Conservation (phyloP, 495 filamentous ascomycete genomes). For the Tuber brumale region DNA sequence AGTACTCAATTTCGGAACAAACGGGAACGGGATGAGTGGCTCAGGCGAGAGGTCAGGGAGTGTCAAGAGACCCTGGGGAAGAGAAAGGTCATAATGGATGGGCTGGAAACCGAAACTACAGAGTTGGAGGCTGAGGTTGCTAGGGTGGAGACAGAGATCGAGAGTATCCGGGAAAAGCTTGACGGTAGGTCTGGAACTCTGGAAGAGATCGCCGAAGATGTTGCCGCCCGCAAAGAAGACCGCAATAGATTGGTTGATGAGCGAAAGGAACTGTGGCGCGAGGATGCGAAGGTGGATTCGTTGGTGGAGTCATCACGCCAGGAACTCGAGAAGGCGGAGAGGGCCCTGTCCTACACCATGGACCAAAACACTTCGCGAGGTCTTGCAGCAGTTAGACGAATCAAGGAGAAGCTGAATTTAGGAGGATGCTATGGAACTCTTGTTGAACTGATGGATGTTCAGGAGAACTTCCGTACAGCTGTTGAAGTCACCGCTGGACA, state of each 20-base stretch:
- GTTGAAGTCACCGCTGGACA: constrained; percentile 89
- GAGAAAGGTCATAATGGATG: constrained; percentile 73
- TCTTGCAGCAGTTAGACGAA: constrained; percentile 68
- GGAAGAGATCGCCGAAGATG: constrained; percentile 60
- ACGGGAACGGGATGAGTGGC: constrained; percentile 74
- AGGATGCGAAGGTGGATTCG: constrained; percentile 78
- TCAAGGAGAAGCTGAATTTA: constrained; percentile 69
- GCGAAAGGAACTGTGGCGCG: constrained; percentile 82
- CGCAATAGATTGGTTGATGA: constrained; percentile 77
- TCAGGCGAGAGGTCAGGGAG: constrained; percentile 75
- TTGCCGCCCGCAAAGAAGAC: constrained; percentile 71
- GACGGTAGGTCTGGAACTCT: constrained; percentile 71
- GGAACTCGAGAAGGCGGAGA: constrained; percentile 70
- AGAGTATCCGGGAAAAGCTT: constrained; percentile 61
- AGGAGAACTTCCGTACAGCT: constrained; percentile 77
- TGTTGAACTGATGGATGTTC: constrained; percentile 80
- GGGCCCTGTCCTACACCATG: constrained; percentile 74
- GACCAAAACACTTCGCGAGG: constrained; percentile 78
- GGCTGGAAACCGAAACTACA: constrained; percentile 78
- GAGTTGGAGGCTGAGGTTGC: constrained; percentile 64
- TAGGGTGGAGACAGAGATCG: constrained; percentile 64
- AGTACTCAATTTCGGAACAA: constrained; percentile 82
- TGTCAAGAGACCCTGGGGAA: constrained; percentile 64
- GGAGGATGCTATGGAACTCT: constrained; percentile 88
- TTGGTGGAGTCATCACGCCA: constrained; percentile 64